phyloP scores from a whole-genome alignment of 1,284 basidiomycete genomes.

The Trichosporon coremiiforme region DNA sequence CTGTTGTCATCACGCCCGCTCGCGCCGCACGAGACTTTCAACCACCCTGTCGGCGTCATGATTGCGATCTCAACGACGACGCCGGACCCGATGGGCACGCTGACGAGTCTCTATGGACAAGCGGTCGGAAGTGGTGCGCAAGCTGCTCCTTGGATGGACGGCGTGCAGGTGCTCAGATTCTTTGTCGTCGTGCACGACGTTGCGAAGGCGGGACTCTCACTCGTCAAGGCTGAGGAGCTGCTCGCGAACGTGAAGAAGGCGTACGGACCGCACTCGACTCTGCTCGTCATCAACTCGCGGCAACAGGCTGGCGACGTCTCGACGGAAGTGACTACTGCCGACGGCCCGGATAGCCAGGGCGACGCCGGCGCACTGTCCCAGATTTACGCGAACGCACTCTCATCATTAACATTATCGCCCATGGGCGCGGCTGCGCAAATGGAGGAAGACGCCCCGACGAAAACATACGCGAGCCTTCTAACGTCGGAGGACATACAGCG shows the following conservation, averaged over 20 bases:
- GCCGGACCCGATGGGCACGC: constrained; percentile 47
- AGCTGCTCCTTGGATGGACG: constrained; percentile 51
- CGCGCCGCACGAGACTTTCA: constrained; percentile 55
- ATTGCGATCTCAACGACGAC: constrained; percentile 52
- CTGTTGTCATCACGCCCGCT: constrained; percentile 52
- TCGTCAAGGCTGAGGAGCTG: constrained; percentile 48
- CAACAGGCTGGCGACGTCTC: constrained; percentile 33
- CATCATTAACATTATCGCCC: constrained; percentile 47
- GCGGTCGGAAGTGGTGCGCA: constrained; percentile 39
- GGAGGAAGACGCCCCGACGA: constrained; percentile 24
- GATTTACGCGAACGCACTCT: constrained; percentile 50
- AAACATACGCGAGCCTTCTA: constrained; percentile 58
- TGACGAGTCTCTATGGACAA: constrained; percentile 45
- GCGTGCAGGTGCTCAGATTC: constrained; percentile 48
- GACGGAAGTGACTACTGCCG: constrained; percentile 31
- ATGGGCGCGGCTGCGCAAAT: constrained; percentile 34
- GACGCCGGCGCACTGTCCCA: constrained; percentile 45
- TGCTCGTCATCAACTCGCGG: constrained; percentile 55
- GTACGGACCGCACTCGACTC: constrained; percentile 55
- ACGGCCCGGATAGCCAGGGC: constrained; percentile 38
- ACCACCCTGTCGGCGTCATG: constrained; percentile 54
- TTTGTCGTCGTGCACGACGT: constrained; percentile 56
- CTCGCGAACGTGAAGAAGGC: constrained; percentile 51
- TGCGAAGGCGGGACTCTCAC: constrained; percentile 41
- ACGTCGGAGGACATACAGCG: constrained; percentile 76